Base-by-base conservation (phyloP, 345 rosid genomes). In the Populus nigra region DNA sequence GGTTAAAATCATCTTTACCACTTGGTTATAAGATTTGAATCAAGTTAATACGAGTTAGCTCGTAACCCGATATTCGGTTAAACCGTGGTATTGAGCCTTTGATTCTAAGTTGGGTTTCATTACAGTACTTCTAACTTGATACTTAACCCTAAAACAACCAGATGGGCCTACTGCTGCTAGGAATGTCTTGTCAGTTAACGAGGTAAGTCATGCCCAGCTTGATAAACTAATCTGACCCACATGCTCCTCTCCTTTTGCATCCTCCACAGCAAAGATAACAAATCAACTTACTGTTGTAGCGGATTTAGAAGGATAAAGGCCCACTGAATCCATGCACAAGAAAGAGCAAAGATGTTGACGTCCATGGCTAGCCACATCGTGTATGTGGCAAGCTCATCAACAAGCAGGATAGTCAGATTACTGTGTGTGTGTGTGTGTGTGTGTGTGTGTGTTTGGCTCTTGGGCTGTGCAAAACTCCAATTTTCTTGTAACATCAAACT, bases 331-430 rank as follows among this genome's bases (percentile, higher is more conserved):
- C 68, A 25, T 36, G 31, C 12, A 13, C 5, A 17, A 39, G 12
- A 0, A 61, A 23, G 13, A 65, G 8, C 13, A 67, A 25, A 55
- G 79, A 80, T 66, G 73, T 25, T 62, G 75, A 70, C 69, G 5
- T 33, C 71, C 15, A 74, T 69, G 62, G 69, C 66, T 69, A 49
- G 22, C 61, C 61, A 1, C 3, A 33, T 49, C 9, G 31, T 33
- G 36, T 33, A 33, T 33, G 36, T 33, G 7, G 31, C 10, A 41
- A 29, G 5, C 85, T 79, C 83, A 65, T 79, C 85, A 73, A 72
- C 68, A 47, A 45, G 2, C 0, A n/a, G n/a, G 23, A 17, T 31
- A 20, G 12, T 0, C 16, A 65, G 68, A 22, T 65, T 65, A 10
- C 5, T 11, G 39, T 31, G 57, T 50, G n/a, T 27, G 35, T 4